Evolutionary conservation across 2,329 filamentous ascomycete genomes (phyloP), one percentile per base, ranked within the genome.

Genomic region (Coniochaeta sp.): DNA sequence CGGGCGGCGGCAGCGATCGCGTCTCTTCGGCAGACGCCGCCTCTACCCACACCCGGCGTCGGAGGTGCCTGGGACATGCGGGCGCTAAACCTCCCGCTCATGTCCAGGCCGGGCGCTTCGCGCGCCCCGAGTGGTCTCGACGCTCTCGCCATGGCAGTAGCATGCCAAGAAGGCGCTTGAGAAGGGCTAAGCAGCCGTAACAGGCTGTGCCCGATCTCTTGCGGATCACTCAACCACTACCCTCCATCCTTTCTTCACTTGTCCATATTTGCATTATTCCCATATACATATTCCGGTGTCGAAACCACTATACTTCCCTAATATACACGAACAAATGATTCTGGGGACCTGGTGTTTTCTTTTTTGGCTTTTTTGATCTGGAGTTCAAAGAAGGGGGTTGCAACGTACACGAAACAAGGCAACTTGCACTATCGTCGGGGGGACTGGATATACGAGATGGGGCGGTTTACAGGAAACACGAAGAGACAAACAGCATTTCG

Each of bases 91-190:
- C 58, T 72, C 1, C 69, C 74, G 51, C 64, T 77, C 12, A 66
- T 75, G 57, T 68, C 63, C 56, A 72, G 74, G n/a, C 76, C 76
- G 4, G 64, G 61, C 12, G 60, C 67, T 6, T 61, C 62, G 3
- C 67, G 71, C 53, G 71, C 71, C n/a, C 69, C 70, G n/a, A 79
- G 73, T 53, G 78, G 77, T 18, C 71, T 82, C 5, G 78, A 81
- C 55, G 73, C 77, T 7, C 66, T 82, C 18, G 78, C 77, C 46
- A 71, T 77, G 67, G 78, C 76, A 20, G 71, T 79, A 13, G 77
- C 75, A 22, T 78, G 74, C 55, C 75, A 78, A 60, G 74, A 78
- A 57, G 70, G 70, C 42, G 60, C 49, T 28, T 56, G 52, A 51
- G n/a, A 6, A 26, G 12, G n/a, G n/a, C n/a, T n/a, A n/a, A n/a